A percentile compares a stretch with the other conserved stretches of the same genome.
Conservation (phyloP, 2,329 filamentous ascomycete genomes). For the Pestalotiopsis fici region DNA sequence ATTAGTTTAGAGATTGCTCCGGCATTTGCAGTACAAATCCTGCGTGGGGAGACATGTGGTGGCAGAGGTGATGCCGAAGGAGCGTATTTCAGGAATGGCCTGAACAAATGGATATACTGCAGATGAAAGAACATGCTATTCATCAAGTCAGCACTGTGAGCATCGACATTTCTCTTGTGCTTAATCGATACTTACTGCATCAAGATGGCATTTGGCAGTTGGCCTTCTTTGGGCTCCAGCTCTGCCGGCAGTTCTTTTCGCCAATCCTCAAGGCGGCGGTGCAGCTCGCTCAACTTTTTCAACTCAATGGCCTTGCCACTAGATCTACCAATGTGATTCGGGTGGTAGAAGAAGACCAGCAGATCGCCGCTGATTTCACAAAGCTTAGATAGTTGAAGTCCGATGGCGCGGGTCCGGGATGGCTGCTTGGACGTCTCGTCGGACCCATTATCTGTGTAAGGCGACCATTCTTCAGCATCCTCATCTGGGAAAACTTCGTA, state of each 20-base stretch:
- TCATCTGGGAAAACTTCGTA: slow-evolving; percentile 90
- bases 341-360: slow-evolving; percentile 88
- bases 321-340: slow-evolving; percentile 62
- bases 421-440: slow-evolving; percentile 75
- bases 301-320: slow-evolving; percentile 80
- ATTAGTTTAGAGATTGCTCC: slow-evolving; percentile 91
- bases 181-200: slow-evolving; percentile 69
- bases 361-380: slow-evolving; percentile 95
- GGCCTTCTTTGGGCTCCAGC: slow-evolving; percentile 85
- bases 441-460: slow-evolving; percentile 83
- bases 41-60: slow-evolving; percentile 83
- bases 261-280: slow-evolving; percentile 89
- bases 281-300: slow-evolving; percentile 90
- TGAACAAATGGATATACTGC: slow-evolving; percentile 92
- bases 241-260: slow-evolving; percentile 80
- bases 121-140: slow-evolving; percentile 95
- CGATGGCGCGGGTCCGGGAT: slow-evolving; percentile 78
- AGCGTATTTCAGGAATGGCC: slow-evolving; percentile 90
- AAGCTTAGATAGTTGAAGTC: slow-evolving; percentile 77
- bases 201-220: slow-evolving; percentile 77
- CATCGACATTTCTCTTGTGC: background rate
- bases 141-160: slow-evolving; percentile 19
- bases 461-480: slow-evolving; percentile 82
- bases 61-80: slow-evolving; percentile 81
- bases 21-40: slow-evolving; percentile 88